Conservation (phyloP, 2,329 filamentous ascomycete species). For the Aspergillus sergii region DNA sequence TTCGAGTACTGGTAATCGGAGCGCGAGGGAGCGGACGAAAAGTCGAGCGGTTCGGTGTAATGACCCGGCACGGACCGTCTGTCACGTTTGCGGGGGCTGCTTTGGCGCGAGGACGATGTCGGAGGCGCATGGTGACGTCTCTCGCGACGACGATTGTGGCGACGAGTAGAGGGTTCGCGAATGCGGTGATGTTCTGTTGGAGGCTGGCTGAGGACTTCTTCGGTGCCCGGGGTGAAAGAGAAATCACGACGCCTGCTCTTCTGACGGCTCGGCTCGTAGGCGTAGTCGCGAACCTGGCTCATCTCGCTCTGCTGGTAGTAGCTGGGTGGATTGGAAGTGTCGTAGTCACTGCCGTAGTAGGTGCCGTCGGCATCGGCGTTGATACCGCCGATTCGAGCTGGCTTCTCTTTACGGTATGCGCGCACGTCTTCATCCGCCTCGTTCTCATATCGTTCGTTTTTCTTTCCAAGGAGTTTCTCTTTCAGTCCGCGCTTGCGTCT, state of each 20-base stretch:
- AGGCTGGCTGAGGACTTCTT: conserved; percentile 42
- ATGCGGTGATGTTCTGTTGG: conserved; percentile 37
- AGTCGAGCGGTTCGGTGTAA: conserved; percentile 49
- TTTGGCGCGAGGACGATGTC: conserved; percentile 34
- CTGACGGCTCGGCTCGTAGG: conserved; percentile 31
- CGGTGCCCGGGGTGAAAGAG: conserved; percentile 54
- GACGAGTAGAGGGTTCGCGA: conserved; percentile 32
- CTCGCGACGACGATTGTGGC: conserved; percentile 36
- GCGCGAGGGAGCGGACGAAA: conserved; percentile 40
- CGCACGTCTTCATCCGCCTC: conserved; percentile 70
- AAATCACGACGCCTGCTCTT: conserved; percentile 42
- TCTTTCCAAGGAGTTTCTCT: conserved; percentile 41
- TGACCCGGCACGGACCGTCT: conserved; percentile 40
- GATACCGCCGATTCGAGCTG: conserved; percentile 84
- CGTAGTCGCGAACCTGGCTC: conserved; percentile 51
- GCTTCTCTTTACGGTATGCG: conserved; percentile 81
- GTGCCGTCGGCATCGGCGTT: conserved; percentile 81
- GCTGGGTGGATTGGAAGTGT: conserved; percentile 64
- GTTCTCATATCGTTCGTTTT: conserved; percentile 60
- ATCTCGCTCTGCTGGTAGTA: conserved; percentile 48
- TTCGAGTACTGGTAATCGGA: conserved; percentile 46
- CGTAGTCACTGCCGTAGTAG: conserved; percentile 77
- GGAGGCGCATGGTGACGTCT: conserved; percentile 28
- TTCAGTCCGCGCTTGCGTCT: conserved; percentile 41
- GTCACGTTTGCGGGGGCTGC: conserved; percentile 41